Percentiles rank a stretch among this genome's conserved stretches.
Conservation (phyloP, 129 eudicot genomes). For the Sambucus nigra region DNA sequence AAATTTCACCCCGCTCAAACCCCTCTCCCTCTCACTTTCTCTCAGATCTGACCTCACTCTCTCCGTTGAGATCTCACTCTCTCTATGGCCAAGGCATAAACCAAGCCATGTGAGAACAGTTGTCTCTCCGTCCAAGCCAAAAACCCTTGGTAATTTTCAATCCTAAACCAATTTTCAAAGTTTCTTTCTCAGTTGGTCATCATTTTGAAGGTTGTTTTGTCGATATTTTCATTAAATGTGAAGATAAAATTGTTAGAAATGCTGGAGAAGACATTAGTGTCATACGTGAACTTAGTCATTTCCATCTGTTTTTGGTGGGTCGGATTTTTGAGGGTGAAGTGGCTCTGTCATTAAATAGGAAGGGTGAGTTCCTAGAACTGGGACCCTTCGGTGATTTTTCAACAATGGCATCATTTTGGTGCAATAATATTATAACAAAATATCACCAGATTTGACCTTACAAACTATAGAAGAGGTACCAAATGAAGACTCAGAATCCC, state of each 20-base stretch:
- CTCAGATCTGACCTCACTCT: too few relatives aligned
- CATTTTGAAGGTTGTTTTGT: too few relatives aligned
- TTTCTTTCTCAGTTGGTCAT: too few relatives aligned
- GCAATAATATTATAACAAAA: conserved; percentile 11
- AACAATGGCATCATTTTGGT: conserved; percentile 24
- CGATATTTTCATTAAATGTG: conserved; percentile 12
- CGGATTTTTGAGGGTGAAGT: conserved; percentile 17
- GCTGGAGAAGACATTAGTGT: conserved; percentile 10
- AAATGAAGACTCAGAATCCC: conserved; percentile 3
- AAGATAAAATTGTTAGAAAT: conserved; percentile 11
- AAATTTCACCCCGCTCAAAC: too few relatives aligned
- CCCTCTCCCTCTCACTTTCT: too few relatives aligned
- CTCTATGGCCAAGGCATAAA: too few relatives aligned
- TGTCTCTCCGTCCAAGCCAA: too few relatives aligned
- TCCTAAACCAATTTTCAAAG: too few relatives aligned
- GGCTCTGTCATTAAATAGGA: conserved; percentile 8
- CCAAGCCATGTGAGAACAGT: too few relatives aligned
- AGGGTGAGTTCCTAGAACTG: conserved; percentile 17
- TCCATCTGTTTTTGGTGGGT: conserved; percentile 26
- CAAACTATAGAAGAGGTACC: conserved; percentile 1
- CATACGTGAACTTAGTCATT: conserved; percentile 9
- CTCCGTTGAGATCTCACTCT: too few relatives aligned
- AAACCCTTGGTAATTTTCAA: too few relatives aligned
- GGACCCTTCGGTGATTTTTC: conserved; percentile 21
- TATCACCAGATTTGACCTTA: not conserved